These are phyloP conservation scores for Monascus ruber DNA, from an alignment of 2,329 filamentous ascomycete species.

Conservation along the genomic window DNA sequence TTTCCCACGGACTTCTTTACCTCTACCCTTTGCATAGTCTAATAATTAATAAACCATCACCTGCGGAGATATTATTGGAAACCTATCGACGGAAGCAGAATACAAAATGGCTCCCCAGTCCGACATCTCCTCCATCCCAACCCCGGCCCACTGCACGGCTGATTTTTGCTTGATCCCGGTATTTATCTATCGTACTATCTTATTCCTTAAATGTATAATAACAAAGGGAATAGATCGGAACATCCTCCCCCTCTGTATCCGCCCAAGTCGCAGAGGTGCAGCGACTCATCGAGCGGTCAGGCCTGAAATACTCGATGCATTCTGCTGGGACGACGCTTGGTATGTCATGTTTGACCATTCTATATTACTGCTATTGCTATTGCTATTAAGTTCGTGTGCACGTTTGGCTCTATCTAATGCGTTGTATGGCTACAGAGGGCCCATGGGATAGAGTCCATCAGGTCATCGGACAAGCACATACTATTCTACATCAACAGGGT, in stretches of 20 bases:
- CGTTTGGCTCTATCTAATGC: background rate
- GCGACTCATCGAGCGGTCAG: slow-evolving; percentile 67
- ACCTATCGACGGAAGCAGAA: too few species aligned
- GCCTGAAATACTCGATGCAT: slow-evolving; percentile 79
- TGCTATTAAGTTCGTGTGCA: background rate
- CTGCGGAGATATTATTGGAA: too few species aligned
- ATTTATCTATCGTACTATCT: slow-evolving; percentile 15
- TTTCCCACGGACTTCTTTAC: too few species aligned
- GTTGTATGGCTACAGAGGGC: slow-evolving; percentile 52
- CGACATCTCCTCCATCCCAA: slow-evolving; percentile 30
- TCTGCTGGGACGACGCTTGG: slow-evolving; percentile 87
- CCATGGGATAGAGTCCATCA: slow-evolving; percentile 80
- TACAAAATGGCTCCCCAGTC: background rate
- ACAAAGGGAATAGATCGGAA: slow-evolving; percentile 57
- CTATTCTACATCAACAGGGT: slow-evolving; percentile 63
- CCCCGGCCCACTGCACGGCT: slow-evolving; percentile 65
- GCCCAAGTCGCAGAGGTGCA: slow-evolving; percentile 84
- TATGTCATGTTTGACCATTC: slow-evolving; percentile 33
- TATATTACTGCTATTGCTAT: background rate
- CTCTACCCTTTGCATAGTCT: too few species aligned
- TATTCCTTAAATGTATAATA: background rate
- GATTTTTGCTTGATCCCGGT: slow-evolving; percentile 89
- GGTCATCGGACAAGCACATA: slow-evolving; percentile 77
- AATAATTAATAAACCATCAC: too few species aligned
- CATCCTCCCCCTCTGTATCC: slow-evolving; percentile 61